These are phyloP conservation scores for button mushroom (Agaricus bisporus) DNA, from an alignment of 768 basidiomycete genomes.

Conservation along the genomic window DNA sequence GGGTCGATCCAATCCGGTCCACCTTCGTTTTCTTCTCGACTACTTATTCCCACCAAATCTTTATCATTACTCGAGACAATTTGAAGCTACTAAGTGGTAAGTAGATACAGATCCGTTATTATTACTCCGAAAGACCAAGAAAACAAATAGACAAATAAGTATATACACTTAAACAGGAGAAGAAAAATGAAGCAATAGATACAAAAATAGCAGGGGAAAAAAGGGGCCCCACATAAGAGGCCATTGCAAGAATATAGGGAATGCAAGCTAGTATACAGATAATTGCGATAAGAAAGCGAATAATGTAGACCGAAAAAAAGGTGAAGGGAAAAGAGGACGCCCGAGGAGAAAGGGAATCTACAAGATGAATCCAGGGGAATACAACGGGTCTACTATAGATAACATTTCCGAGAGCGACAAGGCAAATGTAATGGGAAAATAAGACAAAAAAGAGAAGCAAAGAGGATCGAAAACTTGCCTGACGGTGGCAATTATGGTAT, in stretches of 20 bases:
- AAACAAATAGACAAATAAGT: constrained; percentile 9
- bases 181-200: not conserved
- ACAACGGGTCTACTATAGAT: constrained; percentile 8
- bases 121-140: constrained; percentile 6
- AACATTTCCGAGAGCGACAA: constrained; percentile 7
- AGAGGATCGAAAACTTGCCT: not conserved
- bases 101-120: not conserved
- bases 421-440: not conserved
- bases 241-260: constrained; percentile 1
- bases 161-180: constrained; percentile 5
- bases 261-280: constrained; percentile 9
- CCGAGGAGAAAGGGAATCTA: constrained; percentile 6
- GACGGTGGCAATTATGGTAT: not conserved
- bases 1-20: not conserved
- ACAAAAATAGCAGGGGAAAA: not conserved
- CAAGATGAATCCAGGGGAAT: constrained; percentile 1
- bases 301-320: constrained; percentile 2
- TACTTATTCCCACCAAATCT: no score
- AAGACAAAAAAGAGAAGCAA: constrained; percentile 2
- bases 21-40: no score
- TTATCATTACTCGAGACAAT: no score
- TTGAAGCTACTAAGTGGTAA: not conserved
- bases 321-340: not conserved
- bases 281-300: constrained; percentile 10
- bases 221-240: not conserved